Evolutionary conservation across 208 protist species (phyloP), one percentile per base, ranked within the genome.

Genomic region (Wallacemonas rigidus): DNA sequence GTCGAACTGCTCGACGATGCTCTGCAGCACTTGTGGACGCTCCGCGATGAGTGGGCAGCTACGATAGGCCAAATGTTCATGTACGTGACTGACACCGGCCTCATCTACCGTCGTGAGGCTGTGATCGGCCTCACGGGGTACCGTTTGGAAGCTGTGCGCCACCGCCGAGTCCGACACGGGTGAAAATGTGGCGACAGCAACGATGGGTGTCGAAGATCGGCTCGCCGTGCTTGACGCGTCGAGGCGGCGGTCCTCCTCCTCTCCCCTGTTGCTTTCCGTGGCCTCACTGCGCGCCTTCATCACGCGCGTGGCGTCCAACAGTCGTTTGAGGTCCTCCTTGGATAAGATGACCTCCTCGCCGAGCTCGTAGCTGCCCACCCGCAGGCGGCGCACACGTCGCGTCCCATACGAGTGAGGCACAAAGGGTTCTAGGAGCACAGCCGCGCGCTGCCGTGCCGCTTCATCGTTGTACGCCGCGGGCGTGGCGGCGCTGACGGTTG

Each of bases 341-440:
- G 67, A 41, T 4, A 57, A 51, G n/a, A 47, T 44, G 6, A 56
- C 26, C 9, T 50, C 54, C 69, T 72, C 69, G n/a, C 54, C 54
- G 4, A 57, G 40, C 69, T 54, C 69, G 14, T 72, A 48, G 60
- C 58, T 68, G 45, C 69, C 69, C 6, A 73, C 69, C 5, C 55
- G 67, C 55, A 75, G 71, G 36, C 60, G 43, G 9, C 50, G 50
- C 60, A 86, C 77, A 12, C 51, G 47, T 55, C 61, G 72, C n/a
- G 72, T 64, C 41, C 81, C 81, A 53, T 80, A 73, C 57, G 71
- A 86, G n/a, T 71, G 72, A 11, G 81, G 81, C 55, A 82, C 15
- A 70, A 86, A 86, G 12, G 76, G 77, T 11, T 39, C 43, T 5
- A 86, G 60, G n/a, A 43, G 36, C 44, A 70, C 12, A 1, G 74